These are phyloP conservation scores for Thuja plicata DNA, from an alignment of 83 land plant genomes.

Conservation along the genomic window DNA sequence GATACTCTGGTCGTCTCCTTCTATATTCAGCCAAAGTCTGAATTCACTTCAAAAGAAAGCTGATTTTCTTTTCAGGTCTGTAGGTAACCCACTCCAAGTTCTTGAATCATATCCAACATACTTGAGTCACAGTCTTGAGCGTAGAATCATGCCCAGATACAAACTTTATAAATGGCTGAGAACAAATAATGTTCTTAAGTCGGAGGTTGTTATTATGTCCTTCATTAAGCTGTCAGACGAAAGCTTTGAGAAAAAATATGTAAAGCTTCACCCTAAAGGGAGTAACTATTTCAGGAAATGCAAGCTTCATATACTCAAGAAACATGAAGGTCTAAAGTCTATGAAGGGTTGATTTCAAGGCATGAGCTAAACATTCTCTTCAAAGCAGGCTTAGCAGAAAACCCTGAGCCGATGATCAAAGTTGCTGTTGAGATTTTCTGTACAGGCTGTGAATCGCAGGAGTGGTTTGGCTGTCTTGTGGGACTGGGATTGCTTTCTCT, in stretches of 20 bases:
- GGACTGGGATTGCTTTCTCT: too few relatives aligned
- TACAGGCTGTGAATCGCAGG: too few relatives aligned
- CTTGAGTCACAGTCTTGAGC: slow-evolving; percentile 23
- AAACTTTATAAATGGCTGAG: slow-evolving; percentile 46
- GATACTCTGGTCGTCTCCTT: slow-evolving; percentile 31
- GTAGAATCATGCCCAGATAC: slow-evolving; percentile 38
- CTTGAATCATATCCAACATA: slow-evolving; percentile 34
- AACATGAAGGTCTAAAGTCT: too few relatives aligned
- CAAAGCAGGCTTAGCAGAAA: too few relatives aligned
- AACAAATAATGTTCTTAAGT: slow-evolving; percentile 18
- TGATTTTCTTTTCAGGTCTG: slow-evolving; percentile 28
- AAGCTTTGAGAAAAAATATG: slow-evolving; percentile 25
- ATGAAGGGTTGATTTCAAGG: too few relatives aligned
- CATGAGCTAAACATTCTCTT: too few relatives aligned
- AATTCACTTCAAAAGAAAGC: slow-evolving; percentile 37
- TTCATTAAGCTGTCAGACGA: slow-evolving; percentile 28
- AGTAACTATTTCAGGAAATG: not conserved
- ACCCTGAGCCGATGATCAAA: too few relatives aligned
- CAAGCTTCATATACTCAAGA: not conserved
- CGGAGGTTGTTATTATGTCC: slow-evolving; percentile 16
- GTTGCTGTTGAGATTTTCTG: too few relatives aligned
- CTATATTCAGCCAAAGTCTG: slow-evolving; percentile 24
- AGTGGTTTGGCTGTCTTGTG: too few relatives aligned
- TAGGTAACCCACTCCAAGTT: slow-evolving; percentile 32
- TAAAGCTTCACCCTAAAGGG: slow-evolving; percentile 39